These are phyloP conservation scores for Fusarium succisae DNA, from an alignment of 2,329 filamentous ascomycete genomes.

Conservation along the genomic window DNA sequence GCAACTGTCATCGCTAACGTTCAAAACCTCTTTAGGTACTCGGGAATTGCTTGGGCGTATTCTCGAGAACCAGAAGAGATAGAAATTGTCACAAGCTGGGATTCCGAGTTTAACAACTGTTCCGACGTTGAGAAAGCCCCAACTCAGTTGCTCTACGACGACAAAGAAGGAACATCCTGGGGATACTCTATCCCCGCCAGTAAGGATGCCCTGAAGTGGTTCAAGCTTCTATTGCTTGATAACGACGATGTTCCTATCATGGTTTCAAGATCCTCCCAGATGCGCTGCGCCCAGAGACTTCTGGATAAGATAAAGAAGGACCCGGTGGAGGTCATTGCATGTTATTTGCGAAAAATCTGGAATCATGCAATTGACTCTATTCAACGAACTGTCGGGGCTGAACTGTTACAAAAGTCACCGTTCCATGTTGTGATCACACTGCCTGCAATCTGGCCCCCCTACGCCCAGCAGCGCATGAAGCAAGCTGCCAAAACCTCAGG, in stretches of 20 bases:
- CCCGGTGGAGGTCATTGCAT: constrained; percentile 42
- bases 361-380: constrained; percentile 43
- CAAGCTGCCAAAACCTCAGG: too few species aligned
- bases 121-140: constrained; percentile 47
- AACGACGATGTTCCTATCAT: constrained; percentile 36
- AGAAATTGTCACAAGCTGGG: constrained; percentile 47
- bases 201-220: constrained; percentile 49
- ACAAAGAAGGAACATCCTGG: constrained; percentile 30
- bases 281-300: constrained; percentile 13
- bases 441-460: too few species aligned
- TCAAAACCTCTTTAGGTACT: constrained; percentile 42
- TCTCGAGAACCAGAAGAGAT: constrained; percentile 41
- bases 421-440: constrained; percentile 25
- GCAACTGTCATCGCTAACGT: not conserved
- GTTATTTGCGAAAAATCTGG: constrained; percentile 49
- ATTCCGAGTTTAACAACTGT: constrained; percentile 28
- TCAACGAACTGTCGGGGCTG: constrained; percentile 13
- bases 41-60: constrained; percentile 53
- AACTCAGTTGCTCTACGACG: constrained; percentile 37
- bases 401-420: constrained; percentile 18
- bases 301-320: constrained; percentile 24
- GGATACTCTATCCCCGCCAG: constrained; percentile 44
- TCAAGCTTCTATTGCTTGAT: constrained; percentile 53
- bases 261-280: not conserved
- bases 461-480: too few species aligned